Base-by-base conservation (phyloP, 129 eudicot species). In the Mikania micrantha region DNA sequence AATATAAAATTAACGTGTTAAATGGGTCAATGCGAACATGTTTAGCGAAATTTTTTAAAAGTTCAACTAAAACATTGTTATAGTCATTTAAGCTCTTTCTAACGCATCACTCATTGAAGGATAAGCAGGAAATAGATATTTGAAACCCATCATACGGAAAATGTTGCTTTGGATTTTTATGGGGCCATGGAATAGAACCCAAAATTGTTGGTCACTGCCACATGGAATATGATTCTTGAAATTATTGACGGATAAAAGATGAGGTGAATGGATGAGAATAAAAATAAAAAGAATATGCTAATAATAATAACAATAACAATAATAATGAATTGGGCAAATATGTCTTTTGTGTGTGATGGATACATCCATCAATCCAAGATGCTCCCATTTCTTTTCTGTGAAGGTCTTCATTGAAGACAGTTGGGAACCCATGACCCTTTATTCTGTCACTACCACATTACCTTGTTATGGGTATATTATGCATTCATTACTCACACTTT, bases 361-460 rank as follows among this genome's bases (percentile, higher is more conserved):
- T 38, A 21, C 24, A 38, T 79, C 81, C 82, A 72, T 80, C 66
- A 80, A 70, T 73, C 64, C 63, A 62, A 73, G 64, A 74, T 77
- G 78, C 67, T 80, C 72, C 78, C 78, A 73, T 40, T 70, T 68
- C 77, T 58, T 76, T 71, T 66, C 17, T 76, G 70, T 64, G 29
- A 70, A 82, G 53, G 74, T 59, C 74, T 54, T 60, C 57, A 45
- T 19, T 45, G 19, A 41, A 53, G 60, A 69, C 67, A 52, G 69
- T 77, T 76, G 53, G 64, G 39, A 57, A 65, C 42, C 70, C 60
- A 75, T 57, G 16, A 34, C 84, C 58, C 84, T 71, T 57, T 69
- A 69, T 79, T 40, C 61, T 75, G 74, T 75, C 76, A 74, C 61
- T 63, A 24, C 76, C 76, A 69, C 39, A 36, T 21, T 74, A 12